Evolutionary conservation across 371 early-diverging fungal species (phyloP), one percentile per base, ranked within the genome.

Genomic region (Rhizopus arrhizus): DNA sequence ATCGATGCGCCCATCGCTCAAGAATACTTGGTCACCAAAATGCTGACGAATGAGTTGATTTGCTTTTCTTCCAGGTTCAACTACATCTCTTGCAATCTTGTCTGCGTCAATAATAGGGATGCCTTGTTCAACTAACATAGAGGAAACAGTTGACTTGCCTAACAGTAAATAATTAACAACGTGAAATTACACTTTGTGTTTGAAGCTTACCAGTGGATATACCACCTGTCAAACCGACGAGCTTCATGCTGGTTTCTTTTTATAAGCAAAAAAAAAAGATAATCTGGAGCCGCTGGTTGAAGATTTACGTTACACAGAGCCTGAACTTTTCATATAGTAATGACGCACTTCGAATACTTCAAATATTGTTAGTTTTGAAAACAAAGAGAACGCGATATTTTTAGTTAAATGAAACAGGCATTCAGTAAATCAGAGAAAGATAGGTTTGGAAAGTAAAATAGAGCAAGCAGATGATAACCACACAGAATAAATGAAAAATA

Each of bases 81-180:
- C 91, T 4, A 96, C 85, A n/a, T 94, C 71, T 11, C 92, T 85
- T 6, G 98, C 96, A 56, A 97, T 87, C 43, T 82, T 71, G 75
- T 97, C 98, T 4, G 95, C 94, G 70, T 98, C 98, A 29, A 98
- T 86, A 52, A 98, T 77, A n/a, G 95, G 90, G 15, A 91, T 73
- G 34, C 75, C 68, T 5, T 84, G 72, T 32, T 68, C 68, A 28
- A 64, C 60, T 40, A 95, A 73, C 36, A 83, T 72, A 15, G 70
- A 64, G 38, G 92, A 90, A 15, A 93, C 93, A 2, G 95, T 95
- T 40, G 92, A 91, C 72, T 96, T 92, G 56, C 87, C 86, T 86
- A 28, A 10, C 32, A 51, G 3, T 9, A 34, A 59, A 11, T 7
- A 11, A 49, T 31, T 38, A 33, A 22, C 40, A 12, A 29, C 0